Evolutionary conservation across 805 yeast genomes (phyloP).

Genomic region (Aciculoconidium aculeatum): DNA sequence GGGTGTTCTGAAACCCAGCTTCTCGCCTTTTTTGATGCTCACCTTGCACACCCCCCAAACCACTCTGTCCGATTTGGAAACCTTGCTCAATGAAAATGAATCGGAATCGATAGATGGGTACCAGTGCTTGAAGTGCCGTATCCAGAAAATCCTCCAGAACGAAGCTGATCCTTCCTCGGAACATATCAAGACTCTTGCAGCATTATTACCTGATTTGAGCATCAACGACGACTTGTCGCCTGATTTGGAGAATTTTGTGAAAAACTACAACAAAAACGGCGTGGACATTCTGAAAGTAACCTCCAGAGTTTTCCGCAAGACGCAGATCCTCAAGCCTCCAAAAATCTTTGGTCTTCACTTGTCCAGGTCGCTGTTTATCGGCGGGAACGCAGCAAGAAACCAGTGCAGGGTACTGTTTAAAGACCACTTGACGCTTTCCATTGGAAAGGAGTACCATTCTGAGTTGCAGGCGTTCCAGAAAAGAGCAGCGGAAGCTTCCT

Average conservation of each 20-base stretch:
- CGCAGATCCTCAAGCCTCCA: constrained; percentile 62
- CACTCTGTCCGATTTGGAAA: constrained; percentile 39
- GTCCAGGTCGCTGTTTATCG: constrained; percentile 75
- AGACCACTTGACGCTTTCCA: constrained; percentile 44
- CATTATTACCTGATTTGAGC: constrained; percentile 31
- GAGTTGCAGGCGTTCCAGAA: constrained; percentile 32
- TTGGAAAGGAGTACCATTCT: constrained; percentile 38
- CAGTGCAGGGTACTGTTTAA: constrained; percentile 65
- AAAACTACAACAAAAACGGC: constrained; percentile 39
- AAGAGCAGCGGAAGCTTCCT: constrained; percentile 14
- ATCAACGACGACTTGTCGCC: constrained; percentile 65
- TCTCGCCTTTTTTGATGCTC: constrained; percentile 60
- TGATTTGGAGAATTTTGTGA: constrained; percentile 42
- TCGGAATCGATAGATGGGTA: constrained; percentile 72
- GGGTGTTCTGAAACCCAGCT: constrained; percentile 50
- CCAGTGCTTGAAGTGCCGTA: constrained; percentile 69
- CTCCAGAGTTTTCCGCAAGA: constrained; percentile 63
- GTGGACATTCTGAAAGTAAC: constrained; percentile 42
- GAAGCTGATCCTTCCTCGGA: constrained; percentile 25
- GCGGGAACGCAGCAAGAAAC: constrained; percentile 64
- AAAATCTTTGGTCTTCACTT: constrained; percentile 71
- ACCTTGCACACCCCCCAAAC: constrained; percentile 72
- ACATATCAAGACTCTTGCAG: constrained; percentile 19
- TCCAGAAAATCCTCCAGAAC: constrained; percentile 23
- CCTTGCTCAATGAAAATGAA: constrained; percentile 51